Base-by-base conservation (phyloP, 495 filamentous ascomycete genomes). In the Pseudoneurospora amorphoporcata region DNA sequence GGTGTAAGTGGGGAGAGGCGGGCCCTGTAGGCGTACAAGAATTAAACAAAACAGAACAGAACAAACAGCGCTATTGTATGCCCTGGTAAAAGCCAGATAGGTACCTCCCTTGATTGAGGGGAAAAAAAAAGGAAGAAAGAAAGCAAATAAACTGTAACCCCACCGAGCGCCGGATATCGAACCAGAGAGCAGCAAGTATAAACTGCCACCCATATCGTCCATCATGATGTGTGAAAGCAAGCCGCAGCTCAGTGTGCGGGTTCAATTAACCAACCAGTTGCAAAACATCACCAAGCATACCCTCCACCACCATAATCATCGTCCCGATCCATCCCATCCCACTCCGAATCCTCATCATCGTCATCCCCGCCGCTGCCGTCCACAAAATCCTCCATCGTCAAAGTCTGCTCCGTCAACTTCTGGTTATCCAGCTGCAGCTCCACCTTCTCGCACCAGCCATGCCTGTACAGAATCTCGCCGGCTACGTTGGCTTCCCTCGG, bases 371-470 rank as follows among this genome's bases (percentile, higher is more conserved):
- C 32, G 2, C 81, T 76, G 71, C 92, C 90, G 74, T 95, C 92
- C 4, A 96, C 77, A 77, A 97, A 97, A 76, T 97, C 92, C 12
- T 86, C 86, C 82, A 95, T 94, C 29, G 86, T 87, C 75, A 87
- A 91, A 47, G 90, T 90, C n/a, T 82, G 84, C 75, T 95, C 94
- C 1, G 83, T 86, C 23, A 91, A 91, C 58, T 93, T 89, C 75
- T 92, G 88, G 79, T 96, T 95, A 77, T 97, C 94, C 69, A 97
- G 91, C 23, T 88, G 84, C 61, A 97, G 86, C 61, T 89, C 87
- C n/a, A 97, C 93, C 41, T 88, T 82, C 35, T 94, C 85, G 80
- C 94, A 97, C 85, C 93, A 85, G 2, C 94, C 92, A 68, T 95
- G 94, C 17, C 90, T 81, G 72, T 85, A 83, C 3, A 80, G 72